These are phyloP conservation scores for Hypoxylon sp. DNA, from an alignment of 2,329 filamentous ascomycete species.

Conservation along the genomic window DNA sequence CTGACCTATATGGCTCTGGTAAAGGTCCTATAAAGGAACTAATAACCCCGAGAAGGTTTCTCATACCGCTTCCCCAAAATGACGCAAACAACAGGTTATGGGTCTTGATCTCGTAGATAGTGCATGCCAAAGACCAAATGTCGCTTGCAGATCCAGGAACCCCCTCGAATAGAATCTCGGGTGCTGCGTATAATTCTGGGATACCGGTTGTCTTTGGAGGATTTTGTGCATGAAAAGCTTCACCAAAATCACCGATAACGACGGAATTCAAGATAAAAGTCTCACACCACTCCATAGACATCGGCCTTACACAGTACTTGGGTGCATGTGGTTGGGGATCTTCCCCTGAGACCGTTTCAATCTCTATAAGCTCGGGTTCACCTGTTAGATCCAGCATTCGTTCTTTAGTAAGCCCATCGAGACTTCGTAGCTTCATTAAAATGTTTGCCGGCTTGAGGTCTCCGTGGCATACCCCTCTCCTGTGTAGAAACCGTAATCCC, in stretches of 20 bases:
- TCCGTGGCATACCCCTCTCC: background rate
- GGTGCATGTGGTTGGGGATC: conserved; percentile 3
- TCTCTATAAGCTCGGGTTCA: background rate
- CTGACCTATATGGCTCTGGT: background rate
- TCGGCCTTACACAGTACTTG: background rate
- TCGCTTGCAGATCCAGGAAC: background rate
- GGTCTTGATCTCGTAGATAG: background rate
- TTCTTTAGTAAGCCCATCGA: background rate
- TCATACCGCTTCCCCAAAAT: background rate
- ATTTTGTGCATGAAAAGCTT: background rate
- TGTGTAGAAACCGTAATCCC: background rate
- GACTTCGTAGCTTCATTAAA: background rate
- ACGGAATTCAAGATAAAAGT: background rate
- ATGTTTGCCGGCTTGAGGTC: background rate
- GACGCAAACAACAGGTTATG: background rate
- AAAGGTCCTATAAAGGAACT: background rate
- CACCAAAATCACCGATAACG: background rate
- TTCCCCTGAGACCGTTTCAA: background rate
- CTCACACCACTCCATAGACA: background rate
- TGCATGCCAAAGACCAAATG: background rate
- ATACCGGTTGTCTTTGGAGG: background rate
- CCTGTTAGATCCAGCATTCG: conserved; percentile 1
- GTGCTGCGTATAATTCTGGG: background rate
- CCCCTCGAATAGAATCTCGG: background rate
- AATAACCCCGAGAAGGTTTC: background rate